Base-by-base conservation (phyloP, 805 yeast species). In the Wickerhamiella qilinensis region DNA sequence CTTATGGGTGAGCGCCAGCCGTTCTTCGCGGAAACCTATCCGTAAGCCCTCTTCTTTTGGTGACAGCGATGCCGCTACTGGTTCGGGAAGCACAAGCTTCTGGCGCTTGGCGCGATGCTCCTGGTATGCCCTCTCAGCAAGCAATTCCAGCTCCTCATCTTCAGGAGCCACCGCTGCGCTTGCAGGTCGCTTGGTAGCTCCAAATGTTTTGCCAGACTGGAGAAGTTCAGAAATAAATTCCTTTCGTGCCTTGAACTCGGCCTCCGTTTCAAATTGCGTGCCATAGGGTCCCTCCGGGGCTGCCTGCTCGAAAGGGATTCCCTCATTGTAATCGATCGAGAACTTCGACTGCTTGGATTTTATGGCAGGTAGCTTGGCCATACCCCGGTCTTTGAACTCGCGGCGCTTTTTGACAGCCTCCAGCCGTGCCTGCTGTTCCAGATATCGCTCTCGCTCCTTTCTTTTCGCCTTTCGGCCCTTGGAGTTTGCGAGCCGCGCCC, bases 381-480 rank as follows among this genome's bases (percentile, higher is more conserved):
- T 12, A 18, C 40, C 83, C 60, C 46, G 81, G 93, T 46, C 94
- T 11, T 25, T 12, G 32, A 15, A 27, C 15, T 16, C 16, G 12
- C 35, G 63, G 46, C 94, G 64, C 46, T 77, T 79, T 48, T 85
- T 93, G 11, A 88, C 52, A 41, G 76, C 60, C 0, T 94, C 81
- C 18, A 84, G 65, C 24, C 93, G 60, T 48, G 74, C 69, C 42
- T 83, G 79, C 51, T 85, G 93, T 36, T 76, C 81, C 33, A 84
- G 60, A 69, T 81, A 68, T 37, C 91, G 63, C 54, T 88, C 97
- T 41, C 96, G 64, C 2, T 77, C 82, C 53, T 86, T 84, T 42
- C 97, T 60, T 42, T 86, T 82, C 0, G 96, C 95, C 57, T 88
- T 88, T 48, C 86, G 85, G 43, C 97, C 98, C 55, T 80, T 84